These are phyloP conservation scores for Evansstolkia leycettana DNA, from an alignment of 495 filamentous ascomycete species.

Conservation along the genomic window DNA sequence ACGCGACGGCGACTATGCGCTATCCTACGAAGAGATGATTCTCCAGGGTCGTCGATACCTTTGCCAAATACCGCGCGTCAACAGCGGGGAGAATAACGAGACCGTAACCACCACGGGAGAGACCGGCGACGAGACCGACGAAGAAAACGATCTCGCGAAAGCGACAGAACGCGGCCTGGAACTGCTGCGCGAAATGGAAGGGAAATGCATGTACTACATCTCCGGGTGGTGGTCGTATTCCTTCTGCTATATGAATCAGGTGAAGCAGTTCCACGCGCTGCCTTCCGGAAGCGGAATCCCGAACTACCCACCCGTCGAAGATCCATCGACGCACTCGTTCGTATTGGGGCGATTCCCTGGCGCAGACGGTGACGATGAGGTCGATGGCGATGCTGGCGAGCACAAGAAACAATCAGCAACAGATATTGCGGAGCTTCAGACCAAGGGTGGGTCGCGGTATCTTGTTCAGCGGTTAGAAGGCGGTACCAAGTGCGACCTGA, in stretches of 20 bases:
- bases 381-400: slow-evolving; percentile 19
- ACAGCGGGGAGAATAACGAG: slow-evolving; percentile 18
- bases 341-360: slow-evolving; percentile 53
- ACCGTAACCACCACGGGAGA: slow-evolving; percentile 48
- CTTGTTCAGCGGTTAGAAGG: slow-evolving; percentile 77
- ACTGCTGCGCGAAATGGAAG: slow-evolving; percentile 77
- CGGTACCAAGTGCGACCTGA: slow-evolving; percentile 88
- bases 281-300: slow-evolving; percentile 52
- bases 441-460: slow-evolving; percentile 75
- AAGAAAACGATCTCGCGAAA: slow-evolving; percentile 72
- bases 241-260: slow-evolving; percentile 81
- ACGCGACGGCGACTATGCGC: background rate
- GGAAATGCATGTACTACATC: slow-evolving; percentile 78
- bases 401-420: slow-evolving; percentile 20
- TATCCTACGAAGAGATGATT: slow-evolving; percentile 44
- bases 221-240: slow-evolving; percentile 96
- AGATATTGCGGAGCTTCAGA: slow-evolving; percentile 52
- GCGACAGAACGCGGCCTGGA: slow-evolving; percentile 82
- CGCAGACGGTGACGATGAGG: slow-evolving; percentile 9
- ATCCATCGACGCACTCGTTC: slow-evolving; percentile 66
- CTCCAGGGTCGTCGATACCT: slow-evolving; percentile 61
- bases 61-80: slow-evolving; percentile 71
- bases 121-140: slow-evolving; percentile 43
- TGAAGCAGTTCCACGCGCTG: slow-evolving; percentile 87
- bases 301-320: slow-evolving; percentile 58